Evolutionary conservation across 164 flowering plant genomes (phyloP).

Genomic region (Vitis rotundifolia): DNA sequence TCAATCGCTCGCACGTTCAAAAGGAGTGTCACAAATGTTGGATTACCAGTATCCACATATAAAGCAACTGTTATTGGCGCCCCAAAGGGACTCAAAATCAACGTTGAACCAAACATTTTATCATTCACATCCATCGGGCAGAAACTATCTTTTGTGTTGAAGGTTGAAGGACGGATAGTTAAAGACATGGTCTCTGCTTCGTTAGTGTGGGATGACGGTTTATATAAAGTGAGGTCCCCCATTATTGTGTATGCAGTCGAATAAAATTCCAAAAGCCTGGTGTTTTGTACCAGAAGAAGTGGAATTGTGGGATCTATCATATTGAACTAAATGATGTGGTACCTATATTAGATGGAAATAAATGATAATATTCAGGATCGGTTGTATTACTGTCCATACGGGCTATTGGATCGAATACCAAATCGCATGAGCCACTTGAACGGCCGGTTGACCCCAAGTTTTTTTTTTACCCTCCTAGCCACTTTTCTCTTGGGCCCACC

Average conservation of each 20-base stretch:
- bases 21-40: constrained; percentile 6
- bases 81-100: neutral
- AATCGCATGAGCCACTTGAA: no score
- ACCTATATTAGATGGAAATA: no score
- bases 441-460: no score
- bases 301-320: no score
- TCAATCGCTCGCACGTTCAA: neutral
- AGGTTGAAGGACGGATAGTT: neutral
- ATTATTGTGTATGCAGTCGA: constrained; percentile 1
- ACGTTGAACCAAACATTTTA: constrained; percentile 8
- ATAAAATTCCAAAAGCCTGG: no score
- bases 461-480: no score
- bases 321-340: no score
- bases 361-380: no score
- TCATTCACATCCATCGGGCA: constrained; percentile 13
- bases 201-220: constrained; percentile 20
- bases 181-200: constrained; percentile 4
- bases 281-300: no score
- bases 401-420: no score
- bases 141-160: constrained; percentile 9
- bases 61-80: neutral
- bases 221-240: constrained; percentile 17
- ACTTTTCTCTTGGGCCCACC: no score
- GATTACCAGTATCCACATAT: constrained; percentile 4
- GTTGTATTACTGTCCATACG: no score